These are phyloP conservation scores for Talaromyces sp. DNA, from an alignment of 2,329 filamentous ascomycete species.

Conservation along the genomic window DNA sequence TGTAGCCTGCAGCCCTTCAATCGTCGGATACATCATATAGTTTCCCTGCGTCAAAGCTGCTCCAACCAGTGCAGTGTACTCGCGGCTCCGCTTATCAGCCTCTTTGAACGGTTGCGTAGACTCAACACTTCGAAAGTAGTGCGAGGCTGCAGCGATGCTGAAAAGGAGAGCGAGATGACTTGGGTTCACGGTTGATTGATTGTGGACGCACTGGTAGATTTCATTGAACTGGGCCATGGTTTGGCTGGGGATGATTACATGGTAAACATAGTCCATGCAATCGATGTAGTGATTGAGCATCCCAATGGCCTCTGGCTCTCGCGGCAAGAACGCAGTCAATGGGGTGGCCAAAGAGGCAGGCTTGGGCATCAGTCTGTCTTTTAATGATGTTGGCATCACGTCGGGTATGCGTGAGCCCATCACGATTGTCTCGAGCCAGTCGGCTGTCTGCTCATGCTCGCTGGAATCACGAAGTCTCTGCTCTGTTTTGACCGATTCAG, in stretches of 20 bases:
- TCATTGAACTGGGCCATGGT: constrained; percentile 21
- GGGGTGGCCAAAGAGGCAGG: constrained; percentile 14
- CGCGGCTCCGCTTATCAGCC: constrained; percentile 15
- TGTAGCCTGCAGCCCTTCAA: constrained; percentile 28
- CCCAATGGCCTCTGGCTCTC: constrained; percentile 21
- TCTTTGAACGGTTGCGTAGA: constrained; percentile 14
- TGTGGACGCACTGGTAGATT: constrained; percentile 23
- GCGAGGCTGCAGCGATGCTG: constrained; percentile 26
- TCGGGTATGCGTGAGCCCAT: constrained; percentile 6
- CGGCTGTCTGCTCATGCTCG: background rate
- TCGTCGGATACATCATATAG: constrained; percentile 22
- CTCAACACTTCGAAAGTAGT: constrained; percentile 19
- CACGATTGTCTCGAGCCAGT: constrained; percentile 6
- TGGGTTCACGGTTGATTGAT: constrained; percentile 14
- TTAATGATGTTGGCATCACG: constrained; percentile 3
- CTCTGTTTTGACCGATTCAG: background rate
- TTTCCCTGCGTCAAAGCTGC: constrained; percentile 27
- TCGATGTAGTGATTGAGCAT: constrained; percentile 29
- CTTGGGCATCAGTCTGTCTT: background rate
- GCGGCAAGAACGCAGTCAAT: constrained; percentile 21
- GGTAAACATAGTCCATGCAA: constrained; percentile 31
- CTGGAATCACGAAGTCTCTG: constrained; percentile 4
- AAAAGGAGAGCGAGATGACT: constrained; percentile 29
- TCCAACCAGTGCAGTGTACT: constrained; percentile 23
- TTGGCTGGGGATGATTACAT: constrained; percentile 24